These are phyloP conservation scores for Xerocomus minutiporus DNA, from an alignment of 1,284 basidiomycete species.

Conservation along the genomic window DNA sequence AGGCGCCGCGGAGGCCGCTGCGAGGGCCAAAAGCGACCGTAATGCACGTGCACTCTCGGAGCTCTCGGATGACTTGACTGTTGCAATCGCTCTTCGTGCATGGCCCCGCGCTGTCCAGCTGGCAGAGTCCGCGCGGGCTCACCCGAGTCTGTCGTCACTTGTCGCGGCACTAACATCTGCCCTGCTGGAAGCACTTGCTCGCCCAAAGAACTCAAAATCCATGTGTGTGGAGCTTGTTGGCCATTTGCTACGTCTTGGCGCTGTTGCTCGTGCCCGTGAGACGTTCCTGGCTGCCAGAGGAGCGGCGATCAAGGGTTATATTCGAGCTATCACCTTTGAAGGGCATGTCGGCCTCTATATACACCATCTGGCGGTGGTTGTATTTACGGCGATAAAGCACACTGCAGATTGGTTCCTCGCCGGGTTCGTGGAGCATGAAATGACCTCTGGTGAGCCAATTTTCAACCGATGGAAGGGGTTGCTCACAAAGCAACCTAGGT, in stretches of 20 bases:
- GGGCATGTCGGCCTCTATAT: constrained; percentile 84
- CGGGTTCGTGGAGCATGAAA: constrained; percentile 92
- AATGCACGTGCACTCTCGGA: constrained; percentile 85
- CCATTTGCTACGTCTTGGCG: constrained; percentile 71
- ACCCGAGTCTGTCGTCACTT: constrained; percentile 60
- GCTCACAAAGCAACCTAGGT: constrained; percentile 41
- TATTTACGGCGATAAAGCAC: constrained; percentile 89
- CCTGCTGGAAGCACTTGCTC: constrained; percentile 71
- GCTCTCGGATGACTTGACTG: constrained; percentile 87
- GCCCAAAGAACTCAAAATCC: constrained; percentile 75
- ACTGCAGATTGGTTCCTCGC: constrained; percentile 97
- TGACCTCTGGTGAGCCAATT: constrained; percentile 75
- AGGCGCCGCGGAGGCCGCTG: constrained; percentile 25
- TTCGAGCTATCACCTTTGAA: constrained; percentile 86
- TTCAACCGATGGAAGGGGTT: not conserved
- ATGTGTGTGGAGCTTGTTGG: constrained; percentile 68
- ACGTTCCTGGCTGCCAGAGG: constrained; percentile 81
- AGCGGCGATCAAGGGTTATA: constrained; percentile 70
- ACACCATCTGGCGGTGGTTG: constrained; percentile 75
- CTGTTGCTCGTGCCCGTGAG: constrained; percentile 74
- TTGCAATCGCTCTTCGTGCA: constrained; percentile 84
- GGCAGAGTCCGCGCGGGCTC: constrained; percentile 78
- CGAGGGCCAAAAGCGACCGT: constrained; percentile 68
- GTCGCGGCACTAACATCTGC: constrained; percentile 68
- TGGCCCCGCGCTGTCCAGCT: constrained; percentile 84